These are phyloP conservation scores for Exophiala spinifera DNA, from an alignment of 2,329 filamentous ascomycete species.

Conservation along the genomic window DNA sequence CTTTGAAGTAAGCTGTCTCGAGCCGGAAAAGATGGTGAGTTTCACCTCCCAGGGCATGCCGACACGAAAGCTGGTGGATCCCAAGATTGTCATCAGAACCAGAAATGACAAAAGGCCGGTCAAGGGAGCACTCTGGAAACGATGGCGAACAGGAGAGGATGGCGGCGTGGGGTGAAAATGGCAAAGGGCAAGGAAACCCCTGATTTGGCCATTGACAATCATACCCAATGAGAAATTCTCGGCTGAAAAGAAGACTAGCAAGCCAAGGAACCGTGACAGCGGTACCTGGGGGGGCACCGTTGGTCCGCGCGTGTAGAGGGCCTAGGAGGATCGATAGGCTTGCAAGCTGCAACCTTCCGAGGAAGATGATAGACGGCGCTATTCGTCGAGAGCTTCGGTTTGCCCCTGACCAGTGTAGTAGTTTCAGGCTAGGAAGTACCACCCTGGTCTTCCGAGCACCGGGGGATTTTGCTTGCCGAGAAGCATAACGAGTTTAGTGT, in stretches of 20 bases:
- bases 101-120: background rate
- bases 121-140: background rate
- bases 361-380: constrained; percentile 6
- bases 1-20: constrained; percentile 13
- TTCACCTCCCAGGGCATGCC: constrained; percentile 24
- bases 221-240: constrained; percentile 1
- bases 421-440: constrained; percentile 20
- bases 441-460: constrained; percentile 24
- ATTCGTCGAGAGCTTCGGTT: constrained; percentile 13
- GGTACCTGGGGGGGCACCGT: constrained; percentile 19
- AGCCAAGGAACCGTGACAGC: constrained; percentile 22
- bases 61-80: constrained; percentile 21
- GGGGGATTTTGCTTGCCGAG: constrained; percentile 25
- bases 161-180: background rate
- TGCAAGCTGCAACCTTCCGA: background rate
- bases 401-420: constrained; percentile 21
- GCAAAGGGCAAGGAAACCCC: background rate
- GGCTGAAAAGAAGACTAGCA: background rate
- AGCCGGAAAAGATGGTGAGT: constrained; percentile 9
- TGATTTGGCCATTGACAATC: background rate
- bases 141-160: background rate
- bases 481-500: constrained; percentile 15
- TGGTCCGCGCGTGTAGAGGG: constrained; percentile 7
- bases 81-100: background rate
- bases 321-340: constrained; percentile 20